These are phyloP conservation scores for Debaryomyces prosopidis DNA, from an alignment of 805 yeast species.

Conservation along the genomic window DNA sequence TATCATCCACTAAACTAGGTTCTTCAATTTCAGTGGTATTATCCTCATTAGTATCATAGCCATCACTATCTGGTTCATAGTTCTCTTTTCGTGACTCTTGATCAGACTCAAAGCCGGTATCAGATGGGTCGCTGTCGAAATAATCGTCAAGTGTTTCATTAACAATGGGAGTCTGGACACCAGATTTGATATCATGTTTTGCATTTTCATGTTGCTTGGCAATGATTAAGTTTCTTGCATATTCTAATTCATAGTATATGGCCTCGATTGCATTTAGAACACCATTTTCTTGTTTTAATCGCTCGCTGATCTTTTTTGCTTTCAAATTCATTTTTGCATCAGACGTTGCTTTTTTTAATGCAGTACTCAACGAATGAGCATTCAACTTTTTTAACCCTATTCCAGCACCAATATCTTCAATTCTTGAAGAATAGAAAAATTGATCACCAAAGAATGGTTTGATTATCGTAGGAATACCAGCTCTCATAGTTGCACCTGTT, in stretches of 20 bases:
- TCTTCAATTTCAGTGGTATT: not conserved
- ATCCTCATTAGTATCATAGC: slow-evolving; percentile 1
- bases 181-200: slow-evolving; percentile 22
- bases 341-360: slow-evolving; percentile 66
- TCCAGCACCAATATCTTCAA: slow-evolving; percentile 90
- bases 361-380: slow-evolving; percentile 59
- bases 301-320: slow-evolving; percentile 62
- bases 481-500: slow-evolving; percentile 85
- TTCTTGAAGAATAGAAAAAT: slow-evolving; percentile 83
- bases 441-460: slow-evolving; percentile 98
- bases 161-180: slow-evolving; percentile 25
- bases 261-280: slow-evolving; percentile 72
- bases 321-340: slow-evolving; percentile 66
- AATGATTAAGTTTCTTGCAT: slow-evolving; percentile 60
- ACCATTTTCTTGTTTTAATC: slow-evolving; percentile 75
- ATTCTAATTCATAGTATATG: slow-evolving; percentile 78
- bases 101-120: not conserved
- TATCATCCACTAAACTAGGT: not conserved
- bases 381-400: slow-evolving; percentile 68
- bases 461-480: slow-evolving; percentile 85
- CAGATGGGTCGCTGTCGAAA: not conserved
- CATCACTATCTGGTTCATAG: too few relatives aligned
- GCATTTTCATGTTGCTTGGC: slow-evolving; percentile 42
- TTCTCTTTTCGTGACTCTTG: not conserved
- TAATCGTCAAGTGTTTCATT: slow-evolving; percentile 6